Base-by-base conservation (phyloP, 129 eudicot genomes). In the Cynara cardunculus region DNA sequence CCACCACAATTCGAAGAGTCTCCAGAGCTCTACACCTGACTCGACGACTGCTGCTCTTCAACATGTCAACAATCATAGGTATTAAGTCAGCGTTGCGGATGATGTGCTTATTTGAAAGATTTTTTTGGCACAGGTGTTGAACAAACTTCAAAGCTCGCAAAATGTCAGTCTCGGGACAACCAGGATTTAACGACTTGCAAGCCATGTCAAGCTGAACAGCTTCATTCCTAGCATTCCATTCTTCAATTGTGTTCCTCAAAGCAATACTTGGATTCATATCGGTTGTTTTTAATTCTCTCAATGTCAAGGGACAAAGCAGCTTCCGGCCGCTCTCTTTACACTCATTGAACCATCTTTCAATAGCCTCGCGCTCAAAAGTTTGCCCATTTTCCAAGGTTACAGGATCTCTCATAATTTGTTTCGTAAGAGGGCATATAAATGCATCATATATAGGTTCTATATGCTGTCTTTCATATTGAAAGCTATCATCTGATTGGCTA, bases 171-270 rank as follows among this genome's bases (percentile, higher is more conserved):
- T 95, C 97, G 0, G 90, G 86, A 79, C 90, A 88, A 76, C 84
- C 89, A 1, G 81, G 6, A 39, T 82, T 78, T 11, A 95, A 75
- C 14, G 93, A 87, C 49, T 89, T 86, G 44, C 89, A 94, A 16
- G 97, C 97, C 88, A 95, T 90, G 85, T 95, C 99, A 69, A 95
- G 90, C 76, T 92, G 91, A 77, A 92, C 97, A 22, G 92, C 94
- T 85, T 95, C 99, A 68, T 95, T 95, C 85, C 99, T 89, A 10
- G 97, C 97, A 83, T 80, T 88, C 99, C 99, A 95, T 88, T 95
- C 97, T 80, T 90, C 94, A 77, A 95, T 95, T 10, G 99, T 89
- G 84, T 89, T 86, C 83, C 92, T 76, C 67, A 95, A 86, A 66
- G 97, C 97, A 66, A 95, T 89, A 78, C 99, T 90, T 25, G 99